Conservation (phyloP, 2,329 filamentous ascomycete genomes). For the Aphanoascus verrucosus region DNA sequence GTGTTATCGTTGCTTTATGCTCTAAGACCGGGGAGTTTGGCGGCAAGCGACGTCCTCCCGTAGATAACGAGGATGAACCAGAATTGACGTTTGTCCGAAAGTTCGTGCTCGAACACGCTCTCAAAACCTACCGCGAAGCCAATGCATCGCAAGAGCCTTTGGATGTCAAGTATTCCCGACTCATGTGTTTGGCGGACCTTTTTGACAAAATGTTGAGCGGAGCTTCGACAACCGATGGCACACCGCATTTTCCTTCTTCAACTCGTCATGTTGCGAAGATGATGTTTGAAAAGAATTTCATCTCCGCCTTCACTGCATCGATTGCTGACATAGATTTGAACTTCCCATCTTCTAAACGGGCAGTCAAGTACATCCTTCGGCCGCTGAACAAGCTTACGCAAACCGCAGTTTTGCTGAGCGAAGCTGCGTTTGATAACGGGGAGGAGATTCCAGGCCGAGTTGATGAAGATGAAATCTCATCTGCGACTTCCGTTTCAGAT, state of each 20-base stretch:
- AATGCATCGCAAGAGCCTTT: slow-evolving; percentile 66
- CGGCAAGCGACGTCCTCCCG: slow-evolving; percentile 42
- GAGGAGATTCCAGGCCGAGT: slow-evolving; percentile 48
- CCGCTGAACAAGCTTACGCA: slow-evolving; percentile 79
- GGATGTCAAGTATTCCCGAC: slow-evolving; percentile 74
- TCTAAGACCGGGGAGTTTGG: slow-evolving; percentile 73
- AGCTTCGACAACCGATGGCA: slow-evolving; percentile 53
- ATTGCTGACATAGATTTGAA: slow-evolving; percentile 94
- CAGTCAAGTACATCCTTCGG: slow-evolving; percentile 90
- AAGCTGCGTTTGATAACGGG: slow-evolving; percentile 62
- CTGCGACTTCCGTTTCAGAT: slow-evolving; percentile 79
- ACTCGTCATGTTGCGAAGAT: slow-evolving; percentile 79
- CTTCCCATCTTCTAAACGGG: slow-evolving; percentile 82
- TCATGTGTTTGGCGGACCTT: slow-evolving; percentile 78
- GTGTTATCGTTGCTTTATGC: slow-evolving; percentile 75
- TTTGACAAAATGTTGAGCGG: slow-evolving; percentile 88
- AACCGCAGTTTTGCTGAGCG: slow-evolving; percentile 75
- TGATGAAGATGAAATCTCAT: slow-evolving; percentile 78
- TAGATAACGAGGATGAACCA: slow-evolving; percentile 33
- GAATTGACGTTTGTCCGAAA: slow-evolving; percentile 77
- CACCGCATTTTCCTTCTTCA: slow-evolving; percentile 43
- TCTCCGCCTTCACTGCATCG: slow-evolving; percentile 75
- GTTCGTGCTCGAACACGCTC: slow-evolving; percentile 85
- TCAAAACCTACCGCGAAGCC: slow-evolving; percentile 86
- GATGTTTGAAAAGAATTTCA: slow-evolving; percentile 98